Evolutionary conservation across 148 eudicot genomes (phyloP).

Genomic region (Silene latifolia): DNA sequence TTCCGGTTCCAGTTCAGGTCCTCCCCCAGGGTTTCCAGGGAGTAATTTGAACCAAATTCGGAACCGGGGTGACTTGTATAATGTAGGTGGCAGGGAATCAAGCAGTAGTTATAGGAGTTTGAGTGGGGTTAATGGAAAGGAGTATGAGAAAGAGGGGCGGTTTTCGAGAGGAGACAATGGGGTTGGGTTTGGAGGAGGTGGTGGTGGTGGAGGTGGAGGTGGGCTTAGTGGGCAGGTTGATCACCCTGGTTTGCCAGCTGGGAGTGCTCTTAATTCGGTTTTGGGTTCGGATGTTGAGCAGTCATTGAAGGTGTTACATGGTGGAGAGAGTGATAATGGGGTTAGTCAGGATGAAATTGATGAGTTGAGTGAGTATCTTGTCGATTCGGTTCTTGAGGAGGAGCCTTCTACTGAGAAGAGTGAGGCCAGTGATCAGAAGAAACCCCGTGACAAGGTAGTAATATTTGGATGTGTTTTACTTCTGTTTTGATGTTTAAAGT

Average conservation of each 20-base stretch:
- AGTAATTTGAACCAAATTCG: slow-evolving; percentile 29
- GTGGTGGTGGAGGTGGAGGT: neutral
- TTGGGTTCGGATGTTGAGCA: slow-evolving; percentile 49
- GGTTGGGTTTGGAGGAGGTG: slow-evolving; percentile 19
- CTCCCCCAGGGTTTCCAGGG: slow-evolving; percentile 67
- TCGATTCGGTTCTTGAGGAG: slow-evolving; percentile 44
- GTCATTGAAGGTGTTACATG: slow-evolving; percentile 39
- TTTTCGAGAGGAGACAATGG: slow-evolving; percentile 21
- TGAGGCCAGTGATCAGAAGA: slow-evolving; percentile 33
- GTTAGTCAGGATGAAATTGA: slow-evolving; percentile 35
- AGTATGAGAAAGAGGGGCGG: slow-evolving; percentile 29
- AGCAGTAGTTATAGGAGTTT: slow-evolving; percentile 24
- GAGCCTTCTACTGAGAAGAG: slow-evolving; percentile 44
- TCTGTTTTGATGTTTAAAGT: neutral
- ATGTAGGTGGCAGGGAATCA: slow-evolving; percentile 34
- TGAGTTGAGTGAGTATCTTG: slow-evolving; percentile 52
- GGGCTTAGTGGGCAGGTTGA: slow-evolving; percentile 45
- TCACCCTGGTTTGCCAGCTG: slow-evolving; percentile 42
- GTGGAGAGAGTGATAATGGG: slow-evolving; percentile 24
- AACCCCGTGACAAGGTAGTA: slow-evolving; percentile 92
- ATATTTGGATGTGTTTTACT: neutral
- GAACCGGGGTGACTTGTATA: slow-evolving; percentile 27
- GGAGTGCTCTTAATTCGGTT: slow-evolving; percentile 46
- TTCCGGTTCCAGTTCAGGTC: slow-evolving; percentile 20
- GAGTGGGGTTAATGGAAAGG: slow-evolving; percentile 19